These are phyloP conservation scores for Suillus spraguei DNA, from an alignment of 768 basidiomycete genomes.

Conservation along the genomic window DNA sequence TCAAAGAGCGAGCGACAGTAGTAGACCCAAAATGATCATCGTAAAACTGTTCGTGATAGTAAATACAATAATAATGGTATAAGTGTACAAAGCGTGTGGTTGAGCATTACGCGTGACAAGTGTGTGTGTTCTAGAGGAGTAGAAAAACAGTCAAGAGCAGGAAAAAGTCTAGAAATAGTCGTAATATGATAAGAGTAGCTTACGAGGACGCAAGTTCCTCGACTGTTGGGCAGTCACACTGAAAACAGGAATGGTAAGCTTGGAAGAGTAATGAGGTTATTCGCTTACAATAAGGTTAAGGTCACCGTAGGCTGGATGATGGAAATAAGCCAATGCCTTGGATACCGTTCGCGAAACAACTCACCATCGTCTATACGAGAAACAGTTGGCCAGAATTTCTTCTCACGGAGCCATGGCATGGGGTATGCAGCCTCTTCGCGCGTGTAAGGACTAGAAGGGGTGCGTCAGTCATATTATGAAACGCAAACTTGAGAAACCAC, in stretches of 20 bases:
- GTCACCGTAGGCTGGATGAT: conserved; percentile 80
- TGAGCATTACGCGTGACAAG: conserved; percentile 55
- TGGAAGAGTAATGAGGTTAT: conserved; percentile 5
- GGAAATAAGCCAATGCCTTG: neutral
- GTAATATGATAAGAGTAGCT: conserved; percentile 9
- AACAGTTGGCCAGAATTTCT: conserved; percentile 97
- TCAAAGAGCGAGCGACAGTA: conserved; percentile 14
- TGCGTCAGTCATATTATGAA: conserved; percentile 12
- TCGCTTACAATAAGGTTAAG: conserved; percentile 80
- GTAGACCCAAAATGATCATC: conserved; percentile 13
- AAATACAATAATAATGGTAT: conserved; percentile 31
- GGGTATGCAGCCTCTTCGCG: conserved; percentile 93
- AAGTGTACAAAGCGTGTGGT: conserved; percentile 55
- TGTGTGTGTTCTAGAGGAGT: conserved; percentile 51
- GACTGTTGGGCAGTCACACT: conserved; percentile 89
- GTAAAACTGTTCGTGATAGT: conserved; percentile 21
- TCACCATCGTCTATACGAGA: conserved; percentile 91
- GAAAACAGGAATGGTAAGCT: conserved; percentile 13
- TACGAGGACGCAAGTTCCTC: conserved; percentile 63
- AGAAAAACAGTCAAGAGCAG: conserved; percentile 29
- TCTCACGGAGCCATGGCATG: conserved; percentile 75
- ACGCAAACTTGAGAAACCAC: conserved; percentile 20
- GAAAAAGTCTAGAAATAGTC: conserved; percentile 25
- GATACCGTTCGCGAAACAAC: conserved; percentile 23
- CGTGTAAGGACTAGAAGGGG: conserved; percentile 71